Percentiles rank a stretch among this genome's conserved stretches.
These are phyloP conservation scores for Onygenales sp. DNA, from an alignment of 2,329 filamentous ascomycete genomes.

Conservation along the genomic window DNA sequence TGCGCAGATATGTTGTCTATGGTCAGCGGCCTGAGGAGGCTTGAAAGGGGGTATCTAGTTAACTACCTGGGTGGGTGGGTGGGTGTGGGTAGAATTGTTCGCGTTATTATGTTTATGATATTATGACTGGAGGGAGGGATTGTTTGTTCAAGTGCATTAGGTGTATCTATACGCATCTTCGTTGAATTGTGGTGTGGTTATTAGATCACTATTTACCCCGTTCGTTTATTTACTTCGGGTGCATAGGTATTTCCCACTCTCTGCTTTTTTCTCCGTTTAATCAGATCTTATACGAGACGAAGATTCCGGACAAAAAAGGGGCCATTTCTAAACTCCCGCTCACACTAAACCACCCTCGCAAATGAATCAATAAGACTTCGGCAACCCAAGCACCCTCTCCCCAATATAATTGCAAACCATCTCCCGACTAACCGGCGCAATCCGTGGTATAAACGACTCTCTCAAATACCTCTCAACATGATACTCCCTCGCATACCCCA, in stretches of 20 bases:
- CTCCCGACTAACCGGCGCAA: conserved; percentile 49
- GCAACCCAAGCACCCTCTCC: conserved; percentile 32
- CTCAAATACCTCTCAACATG: conserved; percentile 53
- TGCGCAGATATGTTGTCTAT: background rate
- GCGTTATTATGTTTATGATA: no score
- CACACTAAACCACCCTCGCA: background rate
- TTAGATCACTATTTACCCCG: no score
- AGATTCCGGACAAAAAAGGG: no score
- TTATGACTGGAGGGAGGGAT: no score
- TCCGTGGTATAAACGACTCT: conserved; percentile 49
- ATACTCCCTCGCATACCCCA: conserved; percentile 55
- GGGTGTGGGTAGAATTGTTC: no score
- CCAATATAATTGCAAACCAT: conserved; percentile 37
- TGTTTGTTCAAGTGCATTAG: no score
- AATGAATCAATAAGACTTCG: conserved; percentile 29
- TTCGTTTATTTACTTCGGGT: no score
- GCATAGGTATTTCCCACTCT: no score
- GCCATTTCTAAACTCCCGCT: background rate
- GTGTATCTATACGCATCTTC: no score
- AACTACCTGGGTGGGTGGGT: background rate
- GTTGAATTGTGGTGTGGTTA: no score
- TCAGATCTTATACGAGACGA: background rate
- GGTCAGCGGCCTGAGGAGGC: background rate
- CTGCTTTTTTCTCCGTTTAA: no score
- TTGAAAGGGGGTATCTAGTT: background rate